Base-by-base conservation (phyloP, 192 early-diverging fungal genomes). In the Coemansia sp. region DNA sequence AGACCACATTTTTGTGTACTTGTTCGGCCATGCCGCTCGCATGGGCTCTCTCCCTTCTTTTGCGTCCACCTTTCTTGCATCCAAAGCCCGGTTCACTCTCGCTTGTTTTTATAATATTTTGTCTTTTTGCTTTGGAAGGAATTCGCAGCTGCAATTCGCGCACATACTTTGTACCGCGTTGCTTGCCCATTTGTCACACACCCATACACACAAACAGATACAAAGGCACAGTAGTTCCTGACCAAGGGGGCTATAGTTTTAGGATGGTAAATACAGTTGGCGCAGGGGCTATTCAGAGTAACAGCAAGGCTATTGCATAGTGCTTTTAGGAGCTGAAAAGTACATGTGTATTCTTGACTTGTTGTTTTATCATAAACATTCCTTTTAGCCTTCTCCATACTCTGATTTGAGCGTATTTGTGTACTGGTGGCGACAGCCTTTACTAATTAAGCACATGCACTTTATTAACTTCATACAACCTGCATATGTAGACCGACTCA, bases 261-360 rank as follows among this genome's bases (percentile, higher is more conserved):
- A 49, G n/a, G 25, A 49, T 49, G 47, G 47, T 49, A 49, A 49
- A 49, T 25, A 49, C 34, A 2, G 34, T 9, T 44, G 42, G n/a
- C 19, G n/a, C n/a, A 44, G 18, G 42, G 34, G 34, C 3, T 37
- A 37, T 37, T 8, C 9, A 6, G 7, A 37, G 9, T 8, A 37
- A 6, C 7, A 10, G 1, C 34, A 10, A 8, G 2, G 7, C 34
- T 37, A 8, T 1, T 37, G 11, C 34, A 37, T 37, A 10, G 34
- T 8, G 34, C 34, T 8, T 37, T 6, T 10, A 37, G 7, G 2
- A 37, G 34, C 9, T 10, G n/a, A 9, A 37, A 10, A 37, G 34
- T 9, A 37, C 34, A 6, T 1, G 34, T 10, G 34, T 37, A 5
- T 37, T 37, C 34, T 37, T 37, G 34, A 37, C 34, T 37, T 37